Base-by-base conservation (phyloP, 805 yeast species). In the Debaryomyces prosopidis region DNA sequence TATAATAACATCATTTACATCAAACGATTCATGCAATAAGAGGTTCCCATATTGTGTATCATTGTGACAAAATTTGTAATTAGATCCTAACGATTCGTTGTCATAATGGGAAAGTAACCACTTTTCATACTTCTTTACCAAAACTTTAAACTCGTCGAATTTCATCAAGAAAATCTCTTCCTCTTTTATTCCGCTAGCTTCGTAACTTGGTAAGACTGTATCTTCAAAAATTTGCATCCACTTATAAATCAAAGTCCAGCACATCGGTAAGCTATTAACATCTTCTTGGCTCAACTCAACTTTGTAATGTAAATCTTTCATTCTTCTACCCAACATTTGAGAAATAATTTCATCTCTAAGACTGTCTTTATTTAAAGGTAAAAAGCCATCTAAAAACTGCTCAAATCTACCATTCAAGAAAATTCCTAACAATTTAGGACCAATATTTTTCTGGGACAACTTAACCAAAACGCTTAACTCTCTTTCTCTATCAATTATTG, bases 11-110 rank as follows among this genome's bases (percentile, higher is more conserved):
- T 62, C 73, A 34, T 73, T 61, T 3, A 79, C 73, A 17, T 87
- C 83, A 79, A 80, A 59, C 58, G 79, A 44, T 58, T 69, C 54
- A 68, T 78, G 65, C 60, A 92, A 80, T 45, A 94, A 72, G 50
- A 94, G 74, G 60, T 94, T 94, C 28, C 99, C 99, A 62, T 94
- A 92, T 65, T 94, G 99, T 0, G 98, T 87, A 65, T 92, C 99
- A 60, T 94, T 94, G 66, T 94, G 99, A 56, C 97, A 89, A 60
- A 94, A 94, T 11, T 81, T 89, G 49, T 87, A 72, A 43, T 76
- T 71, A 11, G 73, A 69, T 40, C 71, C 66, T 31, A 82, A 63
- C 16, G 62, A 62, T 8, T 63, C 66, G 16, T 64, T 65, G 19
- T 76, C 77, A 55, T 84, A 81, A 48, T 76, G 68, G 5, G 54